phyloP scores from a whole-genome alignment of 192 early-diverging fungal genomes.

The Coemansia sp. region DNA sequence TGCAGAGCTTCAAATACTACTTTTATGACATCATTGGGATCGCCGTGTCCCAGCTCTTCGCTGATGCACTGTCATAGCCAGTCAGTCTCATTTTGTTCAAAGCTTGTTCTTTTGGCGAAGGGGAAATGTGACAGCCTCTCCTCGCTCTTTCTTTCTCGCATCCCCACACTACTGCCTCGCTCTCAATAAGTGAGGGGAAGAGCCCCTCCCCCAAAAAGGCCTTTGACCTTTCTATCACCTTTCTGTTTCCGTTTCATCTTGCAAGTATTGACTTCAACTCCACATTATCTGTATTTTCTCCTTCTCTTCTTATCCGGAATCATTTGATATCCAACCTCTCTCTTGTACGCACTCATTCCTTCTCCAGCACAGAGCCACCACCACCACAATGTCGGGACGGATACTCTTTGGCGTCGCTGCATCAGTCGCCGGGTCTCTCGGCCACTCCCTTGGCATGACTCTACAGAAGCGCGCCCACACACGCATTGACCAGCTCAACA shows the following conservation, averaged over 20 bases:
- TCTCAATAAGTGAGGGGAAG: not conserved
- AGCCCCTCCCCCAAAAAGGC: not conserved
- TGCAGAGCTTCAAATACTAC: not conserved
- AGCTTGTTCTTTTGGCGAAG: too few species aligned
- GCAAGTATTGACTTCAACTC: too few species aligned
- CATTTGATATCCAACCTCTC: too few species aligned
- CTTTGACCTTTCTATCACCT: not conserved
- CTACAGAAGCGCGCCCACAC: slow-evolving; percentile 76
- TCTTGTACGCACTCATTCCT: not conserved
- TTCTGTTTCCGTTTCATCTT: not conserved
- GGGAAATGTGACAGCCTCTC: too few species aligned
- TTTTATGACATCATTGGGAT: not conserved
- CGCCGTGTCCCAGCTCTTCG: not conserved
- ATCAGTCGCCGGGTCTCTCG: slow-evolving; percentile 64
- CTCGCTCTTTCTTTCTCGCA: not conserved
- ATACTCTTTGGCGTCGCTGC: slow-evolving; percentile 59
- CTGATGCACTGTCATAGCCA: too few species aligned
- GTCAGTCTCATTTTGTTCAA: too few species aligned
- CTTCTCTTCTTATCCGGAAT: not conserved
- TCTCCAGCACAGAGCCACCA: not conserved
- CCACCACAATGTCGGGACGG: slow-evolving; percentile 31
- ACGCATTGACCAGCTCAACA: slow-evolving; percentile 19
- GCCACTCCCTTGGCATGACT: slow-evolving; percentile 73
- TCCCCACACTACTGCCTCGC: not conserved
- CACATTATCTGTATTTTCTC: not conserved